Base-by-base conservation (phyloP, 768 basidiomycete genomes). In the Porpolomopsis calyptriformis region DNA sequence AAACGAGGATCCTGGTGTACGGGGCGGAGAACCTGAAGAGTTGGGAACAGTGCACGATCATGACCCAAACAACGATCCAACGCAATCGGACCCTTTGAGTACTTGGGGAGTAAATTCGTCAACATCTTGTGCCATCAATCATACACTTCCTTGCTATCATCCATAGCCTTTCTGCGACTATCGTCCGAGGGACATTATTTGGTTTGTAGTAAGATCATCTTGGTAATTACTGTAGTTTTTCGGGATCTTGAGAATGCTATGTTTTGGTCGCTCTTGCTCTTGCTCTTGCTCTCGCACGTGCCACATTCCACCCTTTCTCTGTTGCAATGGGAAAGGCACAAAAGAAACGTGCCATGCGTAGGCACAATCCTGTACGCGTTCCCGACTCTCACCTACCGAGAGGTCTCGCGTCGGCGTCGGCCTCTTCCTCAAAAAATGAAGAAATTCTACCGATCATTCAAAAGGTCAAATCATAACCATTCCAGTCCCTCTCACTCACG, bases 321-420 rank as follows among this genome's bases (percentile, higher is more conserved):
- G 18, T 38, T 35, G 56, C 53, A 23, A 97, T 97, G 92, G 92
- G 90, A 55, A 96, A 94, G 64, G 80, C 87, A 33, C 90, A 93
- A 60, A 94, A 93, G 67, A 89, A 90, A 60, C 74, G 77, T 47
- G 58, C 75, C 7, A 81, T 81, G 82, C 80, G 87, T 36, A 72
- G 92, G 47, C 92, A 96, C 64, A 96, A 97, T 57, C 92, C 92
- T 6, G 74, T 96, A 69, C 76, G 92, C 27, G 91, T 97, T 0
- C 92, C 93, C 18, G 92, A 96, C 63, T 82, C 85, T 2, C 91
- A 96, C 70, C 67, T 97, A 3, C 82, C 87, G 2, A 76, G 79
- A 50, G 93, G 93, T 3, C 77, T 90, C 14, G 78, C 76, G 2
- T 76, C 84, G 1, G 88, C 82, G 1, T 74, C 81, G 5, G 72